Evolutionary conservation across 1,284 basidiomycete species (phyloP).

Genomic region (Cerioporus squamosus): DNA sequence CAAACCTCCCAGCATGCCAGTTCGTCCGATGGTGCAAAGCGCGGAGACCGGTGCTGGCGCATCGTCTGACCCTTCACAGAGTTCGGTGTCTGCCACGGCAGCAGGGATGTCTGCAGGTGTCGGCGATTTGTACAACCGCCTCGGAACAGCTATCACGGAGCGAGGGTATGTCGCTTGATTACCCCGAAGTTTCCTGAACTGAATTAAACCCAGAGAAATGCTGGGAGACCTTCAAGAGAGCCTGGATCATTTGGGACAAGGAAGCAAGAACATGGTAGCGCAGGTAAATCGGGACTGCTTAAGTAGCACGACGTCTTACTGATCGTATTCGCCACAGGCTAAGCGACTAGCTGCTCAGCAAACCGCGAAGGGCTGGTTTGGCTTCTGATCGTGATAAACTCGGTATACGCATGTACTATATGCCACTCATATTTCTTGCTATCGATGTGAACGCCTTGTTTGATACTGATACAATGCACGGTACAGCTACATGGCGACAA

Average conservation of each 20-base stretch:
- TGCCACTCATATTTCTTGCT: not conserved
- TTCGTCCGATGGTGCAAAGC: conserved; percentile 7
- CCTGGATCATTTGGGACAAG: conserved; percentile 64
- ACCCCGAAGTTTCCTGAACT: no score
- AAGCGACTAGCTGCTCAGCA: conserved; percentile 65
- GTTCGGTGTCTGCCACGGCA: conserved; percentile 25
- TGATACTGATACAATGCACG: not conserved
- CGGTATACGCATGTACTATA: not conserved
- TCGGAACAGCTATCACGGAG: conserved; percentile 62
- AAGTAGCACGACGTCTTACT: not conserved
- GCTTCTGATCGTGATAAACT: conserved; percentile 39
- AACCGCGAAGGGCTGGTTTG: conserved; percentile 66
- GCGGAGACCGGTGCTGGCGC: not conserved
- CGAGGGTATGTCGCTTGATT: conserved; percentile 52
- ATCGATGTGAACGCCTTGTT: not conserved
- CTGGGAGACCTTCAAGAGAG: conserved; percentile 63
- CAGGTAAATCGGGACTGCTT: conserved; percentile 48
- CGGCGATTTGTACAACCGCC: conserved; percentile 47
- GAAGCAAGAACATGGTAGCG: conserved; percentile 64
- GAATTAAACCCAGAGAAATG: conserved; percentile 48
- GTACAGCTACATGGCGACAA: not conserved
- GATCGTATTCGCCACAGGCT: conserved; percentile 43
- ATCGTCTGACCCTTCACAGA: conserved; percentile 7
- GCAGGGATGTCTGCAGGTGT: conserved; percentile 39
- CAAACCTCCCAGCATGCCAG: conserved; percentile 16